phyloP scores from a whole-genome alignment of 2,329 filamentous ascomycete genomes.

The Trichoderma koningii region DNA sequence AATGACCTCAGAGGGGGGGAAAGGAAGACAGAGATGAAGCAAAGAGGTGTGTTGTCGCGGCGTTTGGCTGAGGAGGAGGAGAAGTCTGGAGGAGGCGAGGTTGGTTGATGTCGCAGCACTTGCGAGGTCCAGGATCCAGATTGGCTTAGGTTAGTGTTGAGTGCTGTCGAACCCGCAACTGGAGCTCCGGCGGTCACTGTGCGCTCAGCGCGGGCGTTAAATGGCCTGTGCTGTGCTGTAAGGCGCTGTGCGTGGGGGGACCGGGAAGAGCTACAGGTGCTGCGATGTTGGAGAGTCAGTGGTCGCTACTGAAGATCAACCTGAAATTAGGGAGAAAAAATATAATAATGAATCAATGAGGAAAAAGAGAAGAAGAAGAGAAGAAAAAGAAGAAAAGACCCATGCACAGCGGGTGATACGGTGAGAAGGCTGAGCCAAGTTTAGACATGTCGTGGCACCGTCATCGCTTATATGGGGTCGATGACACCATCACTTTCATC shows the following conservation, averaged over 20 bases:
- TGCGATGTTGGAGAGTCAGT: too few species aligned
- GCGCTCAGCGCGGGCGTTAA: not conserved
- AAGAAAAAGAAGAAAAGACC: not conserved
- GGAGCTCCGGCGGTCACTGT: slow-evolving; percentile 5
- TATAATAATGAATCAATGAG: not conserved
- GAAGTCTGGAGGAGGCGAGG: slow-evolving; percentile 13
- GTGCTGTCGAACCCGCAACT: not conserved
- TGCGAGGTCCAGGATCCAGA: not conserved
- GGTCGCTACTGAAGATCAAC: too few species aligned
- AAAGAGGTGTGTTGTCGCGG: slow-evolving; percentile 7
- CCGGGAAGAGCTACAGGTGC: too few species aligned
- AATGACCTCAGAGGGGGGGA: not conserved
- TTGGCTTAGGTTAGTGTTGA: slow-evolving; percentile 9
- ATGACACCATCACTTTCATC: not conserved
- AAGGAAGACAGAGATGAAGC: not conserved
- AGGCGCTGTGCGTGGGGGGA: not conserved
- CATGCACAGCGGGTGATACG: not conserved
- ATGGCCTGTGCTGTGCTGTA: not conserved
- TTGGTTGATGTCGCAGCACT: slow-evolving; percentile 16
- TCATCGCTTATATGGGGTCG: not conserved
- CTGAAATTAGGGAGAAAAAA: not conserved
- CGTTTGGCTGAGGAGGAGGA: not conserved
- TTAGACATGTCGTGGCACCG: slow-evolving; percentile 1
- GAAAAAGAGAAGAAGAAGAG: not conserved
- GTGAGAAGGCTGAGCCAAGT: slow-evolving; percentile 3